Evolutionary conservation across 495 filamentous ascomycete species (phyloP).

Genomic region (Penicillium cosmopolitanum): DNA sequence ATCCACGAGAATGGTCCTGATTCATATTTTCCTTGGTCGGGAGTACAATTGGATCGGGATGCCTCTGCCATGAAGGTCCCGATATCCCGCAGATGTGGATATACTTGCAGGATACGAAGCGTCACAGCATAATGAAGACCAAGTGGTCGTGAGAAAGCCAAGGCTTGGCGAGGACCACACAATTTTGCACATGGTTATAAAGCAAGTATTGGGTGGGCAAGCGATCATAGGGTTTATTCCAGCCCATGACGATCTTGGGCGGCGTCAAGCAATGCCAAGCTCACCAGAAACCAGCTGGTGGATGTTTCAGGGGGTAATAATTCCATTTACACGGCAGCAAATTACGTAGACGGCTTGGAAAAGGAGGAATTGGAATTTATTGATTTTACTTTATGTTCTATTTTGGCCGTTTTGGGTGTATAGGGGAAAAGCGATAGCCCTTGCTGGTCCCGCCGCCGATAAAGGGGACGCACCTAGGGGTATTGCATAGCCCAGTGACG

Average conservation of each 20-base stretch:
- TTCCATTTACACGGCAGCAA: slow-evolving; percentile 2
- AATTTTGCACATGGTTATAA: slow-evolving; percentile 7
- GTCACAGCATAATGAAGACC: slow-evolving; percentile 6
- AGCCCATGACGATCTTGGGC: slow-evolving; percentile 2
- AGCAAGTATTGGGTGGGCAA: slow-evolving; percentile 2
- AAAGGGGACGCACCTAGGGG: slow-evolving; percentile 7
- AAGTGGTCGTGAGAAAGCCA: slow-evolving; percentile 10
- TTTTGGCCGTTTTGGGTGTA: slow-evolving; percentile 10
- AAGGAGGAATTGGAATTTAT: slow-evolving; percentile 4
- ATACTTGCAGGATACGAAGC: slow-evolving; percentile 21
- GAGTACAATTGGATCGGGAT: slow-evolving; percentile 1
- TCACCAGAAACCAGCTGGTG: slow-evolving; percentile 5
- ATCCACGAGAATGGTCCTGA: slow-evolving; percentile 4
- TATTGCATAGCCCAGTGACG: slow-evolving; percentile 15
- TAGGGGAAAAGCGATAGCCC: slow-evolving; percentile 17
- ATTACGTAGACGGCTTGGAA: slow-evolving; percentile 20
- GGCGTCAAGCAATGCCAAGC: slow-evolving; percentile 23
- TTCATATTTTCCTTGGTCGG: background rate
- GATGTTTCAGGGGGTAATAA: slow-evolving; percentile 13
- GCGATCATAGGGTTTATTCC: slow-evolving; percentile 1
- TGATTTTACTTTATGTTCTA: background rate
- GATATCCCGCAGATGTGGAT: slow-evolving; percentile 10
- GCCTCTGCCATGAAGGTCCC: background rate
- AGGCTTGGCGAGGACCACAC: slow-evolving; percentile 15
- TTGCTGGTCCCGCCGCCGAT: slow-evolving; percentile 11